phyloP scores from a whole-genome alignment of 1,139 yeast species.

The Debaryomyces robertsiae region DNA sequence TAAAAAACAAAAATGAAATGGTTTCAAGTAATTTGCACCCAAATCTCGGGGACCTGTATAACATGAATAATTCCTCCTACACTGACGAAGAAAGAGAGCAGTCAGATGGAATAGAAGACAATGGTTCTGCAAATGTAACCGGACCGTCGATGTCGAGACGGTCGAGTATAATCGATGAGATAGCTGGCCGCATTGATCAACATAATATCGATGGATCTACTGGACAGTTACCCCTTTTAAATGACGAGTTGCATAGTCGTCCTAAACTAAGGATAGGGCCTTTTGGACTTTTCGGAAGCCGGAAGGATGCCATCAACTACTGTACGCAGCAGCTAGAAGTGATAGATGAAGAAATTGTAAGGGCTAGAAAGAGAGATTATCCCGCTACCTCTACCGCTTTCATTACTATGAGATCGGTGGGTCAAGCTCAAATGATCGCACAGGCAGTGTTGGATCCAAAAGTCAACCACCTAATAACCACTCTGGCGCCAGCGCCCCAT shows the following conservation, averaged over 20 bases:
- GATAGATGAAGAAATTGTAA: constrained; percentile 58
- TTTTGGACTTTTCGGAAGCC: constrained; percentile 55
- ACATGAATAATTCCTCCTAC: constrained; percentile 17
- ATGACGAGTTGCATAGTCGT: constrained; percentile 40
- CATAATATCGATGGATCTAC: constrained; percentile 19
- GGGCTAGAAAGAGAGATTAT: constrained; percentile 61
- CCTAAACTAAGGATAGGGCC: constrained; percentile 57
- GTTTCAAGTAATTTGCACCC: constrained; percentile 31
- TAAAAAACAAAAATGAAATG: constrained; percentile 34
- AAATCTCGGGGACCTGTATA: constrained; percentile 32
- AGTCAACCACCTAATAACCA: constrained; percentile 70
- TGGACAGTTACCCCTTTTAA: constrained; percentile 26
- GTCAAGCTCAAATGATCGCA: constrained; percentile 87
- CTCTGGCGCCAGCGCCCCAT: constrained; percentile 84
- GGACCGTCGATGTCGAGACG: constrained; percentile 4
- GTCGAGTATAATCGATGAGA: constrained; percentile 18
- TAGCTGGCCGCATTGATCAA: constrained; percentile 17
- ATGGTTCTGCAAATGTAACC: background rate
- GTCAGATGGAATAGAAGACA: background rate
- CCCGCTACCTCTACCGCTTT: constrained; percentile 70
- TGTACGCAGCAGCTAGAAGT: constrained; percentile 57
- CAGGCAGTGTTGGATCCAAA: constrained; percentile 85
- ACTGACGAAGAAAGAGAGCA: constrained; percentile 5
- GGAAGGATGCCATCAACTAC: constrained; percentile 66
- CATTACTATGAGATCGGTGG: constrained; percentile 81